phyloP scores from a whole-genome alignment of 306 rosid species.

The Pyrus bretschneideri region DNA sequence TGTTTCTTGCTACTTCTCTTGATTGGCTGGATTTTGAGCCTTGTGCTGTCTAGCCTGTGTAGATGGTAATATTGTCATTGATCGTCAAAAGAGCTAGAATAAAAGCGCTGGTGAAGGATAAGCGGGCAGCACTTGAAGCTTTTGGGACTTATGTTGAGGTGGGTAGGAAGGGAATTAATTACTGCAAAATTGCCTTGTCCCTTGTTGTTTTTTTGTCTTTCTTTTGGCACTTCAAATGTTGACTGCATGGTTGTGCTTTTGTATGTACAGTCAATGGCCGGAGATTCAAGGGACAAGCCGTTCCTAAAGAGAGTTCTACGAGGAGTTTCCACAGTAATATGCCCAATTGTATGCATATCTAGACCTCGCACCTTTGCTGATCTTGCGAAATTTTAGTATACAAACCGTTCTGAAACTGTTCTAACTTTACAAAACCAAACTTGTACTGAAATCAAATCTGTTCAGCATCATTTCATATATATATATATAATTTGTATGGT shows the following conservation, averaged over 20 bases:
- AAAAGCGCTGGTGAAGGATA: constrained; percentile 82
- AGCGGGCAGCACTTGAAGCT: constrained; percentile 81
- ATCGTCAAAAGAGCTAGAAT: constrained; percentile 71
- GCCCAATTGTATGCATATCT: constrained; percentile 66
- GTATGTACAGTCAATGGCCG: constrained; percentile 53
- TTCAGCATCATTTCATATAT: background rate
- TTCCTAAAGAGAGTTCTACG: constrained; percentile 63
- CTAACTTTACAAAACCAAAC: no score
- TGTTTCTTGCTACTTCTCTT: background rate
- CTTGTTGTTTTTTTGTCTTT: constrained; percentile 5
- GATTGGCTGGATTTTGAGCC: constrained; percentile 29
- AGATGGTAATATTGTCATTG: constrained; percentile 90
- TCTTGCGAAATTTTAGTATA: no score
- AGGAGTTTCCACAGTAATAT: constrained; percentile 80
- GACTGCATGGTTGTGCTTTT: constrained; percentile 18
- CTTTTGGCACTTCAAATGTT: constrained; percentile 3
- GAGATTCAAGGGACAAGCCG: constrained; percentile 58
- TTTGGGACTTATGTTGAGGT: constrained; percentile 96
- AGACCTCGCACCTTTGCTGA: background rate
- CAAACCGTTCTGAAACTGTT: no score
- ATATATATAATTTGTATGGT: background rate
- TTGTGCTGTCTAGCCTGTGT: constrained; percentile 33
- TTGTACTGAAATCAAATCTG: background rate
- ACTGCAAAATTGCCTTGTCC: background rate
- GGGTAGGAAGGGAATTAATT: background rate